Evolutionary conservation across 2,329 filamentous ascomycete genomes (phyloP), one percentile per base, ranked within the genome.

Genomic region (Bipolaris oryzae): DNA sequence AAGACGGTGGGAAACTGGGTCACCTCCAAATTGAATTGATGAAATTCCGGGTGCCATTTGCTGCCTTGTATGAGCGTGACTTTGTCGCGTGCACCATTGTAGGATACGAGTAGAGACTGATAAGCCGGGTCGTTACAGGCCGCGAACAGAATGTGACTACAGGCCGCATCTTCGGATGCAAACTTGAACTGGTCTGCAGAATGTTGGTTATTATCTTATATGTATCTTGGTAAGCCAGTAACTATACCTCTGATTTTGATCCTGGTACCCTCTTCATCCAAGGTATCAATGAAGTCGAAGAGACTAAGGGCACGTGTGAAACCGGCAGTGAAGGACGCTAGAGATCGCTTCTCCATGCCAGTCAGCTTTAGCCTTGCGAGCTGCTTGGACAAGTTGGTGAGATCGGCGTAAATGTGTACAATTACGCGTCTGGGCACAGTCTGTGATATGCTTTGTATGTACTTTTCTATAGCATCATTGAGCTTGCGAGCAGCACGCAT

Each of bases 111-210:
- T 45, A 86, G 79, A 7, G 83, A 80, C 43, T 86, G 73, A 67
- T 88, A 87, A 48, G 82, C 81, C 21, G 78, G 78, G 62, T 88
- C 84, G 62, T 88, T 85, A 64, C 86, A 88, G 37, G 82, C 85
- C 5, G 85, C 87, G 55, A 87, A 85, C 66, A 84, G 85, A 34
- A 89, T 85, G 67, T 87, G 86, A 62, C 84, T 85, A 76, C 87
- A 89, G 65, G 87, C 84, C 3, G 79, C 74, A 62, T 45, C 42
- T 13, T 45, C 25, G 16, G 42, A 31, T 9, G 42, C 42, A 31
- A 45, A 33, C 25, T 45, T 45, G 42, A 45, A 45, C 3, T 45
- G 42, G 18, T 76, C 62, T 64, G 34, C 15, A 49, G 7, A 10
- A 10, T 1, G 20, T 55, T 6, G 43, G 20, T 35, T 21, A 34